Evolutionary conservation across 352 stramenopile species (phyloP), one percentile per base, ranked within the genome.

Genomic region (Globisporangium cystogenes): DNA sequence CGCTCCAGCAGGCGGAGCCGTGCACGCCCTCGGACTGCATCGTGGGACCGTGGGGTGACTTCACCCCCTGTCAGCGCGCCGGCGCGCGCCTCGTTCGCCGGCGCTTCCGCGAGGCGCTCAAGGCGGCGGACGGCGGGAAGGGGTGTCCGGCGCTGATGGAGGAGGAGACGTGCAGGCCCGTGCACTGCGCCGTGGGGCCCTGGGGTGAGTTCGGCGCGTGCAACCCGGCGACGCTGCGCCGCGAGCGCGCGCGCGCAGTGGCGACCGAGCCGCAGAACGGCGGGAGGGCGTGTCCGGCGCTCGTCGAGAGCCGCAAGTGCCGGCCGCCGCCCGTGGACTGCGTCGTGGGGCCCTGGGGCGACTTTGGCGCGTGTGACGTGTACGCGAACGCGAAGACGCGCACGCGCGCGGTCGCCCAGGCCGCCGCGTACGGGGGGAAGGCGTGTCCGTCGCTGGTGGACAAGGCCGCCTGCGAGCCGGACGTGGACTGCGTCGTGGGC

Each of bases 401-500:
- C 43, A 82, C 57, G 26, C 74, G 79, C 1, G 56, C 64, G 6
- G 53, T 86, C 11, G 53, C 71, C 5, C 53, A 65, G 43, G 43
- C 54, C 4, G 62, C 74, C 0, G 60, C 65, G 29, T 71, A 64
- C 12, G 68, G 67, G 23, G 79, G 76, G 8, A 67, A 50, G 48
- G 36, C 47, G 14, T 87, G 75, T 50, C 68, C 75, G 0, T 49
- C 46, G 10, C 60, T 83, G 2, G 52, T 68, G 8, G 57, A 86
- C 24, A 55, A 47, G 5, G 43, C 62, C 14, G 62, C 64, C 26
- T 87, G 76, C 51, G 66, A 56, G 8, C 65, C 72, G 0, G 57
- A 65, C 15, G 51, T 86, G 0, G 72, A 88, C 61, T 90, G 80
- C 48, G 58, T 78, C 43, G 67, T 87, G 16, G 72, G 73, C n/a